phyloP scores from a whole-genome alignment of 2,329 filamentous ascomycete species.

The Myriosclerotinia curreyana region DNA sequence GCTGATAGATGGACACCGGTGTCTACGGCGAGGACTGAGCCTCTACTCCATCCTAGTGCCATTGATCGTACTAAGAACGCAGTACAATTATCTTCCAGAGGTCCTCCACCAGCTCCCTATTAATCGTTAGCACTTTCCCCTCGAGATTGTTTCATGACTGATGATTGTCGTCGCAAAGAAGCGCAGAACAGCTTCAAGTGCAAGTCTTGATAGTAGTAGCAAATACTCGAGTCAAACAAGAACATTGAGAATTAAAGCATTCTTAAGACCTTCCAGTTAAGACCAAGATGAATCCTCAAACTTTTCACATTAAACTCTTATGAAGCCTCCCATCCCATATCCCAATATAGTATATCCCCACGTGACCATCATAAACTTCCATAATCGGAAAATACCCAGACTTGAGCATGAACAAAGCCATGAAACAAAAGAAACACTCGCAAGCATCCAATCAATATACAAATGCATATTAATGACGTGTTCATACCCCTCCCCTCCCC shows the following conservation, averaged over 20 bases:
- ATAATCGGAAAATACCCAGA: background rate
- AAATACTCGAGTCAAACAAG: background rate
- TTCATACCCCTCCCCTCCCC: background rate
- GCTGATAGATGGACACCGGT: conserved; percentile 85
- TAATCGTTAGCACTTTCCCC: conserved; percentile 4
- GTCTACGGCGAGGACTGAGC: conserved; percentile 87
- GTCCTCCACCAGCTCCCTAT: conserved; percentile 86
- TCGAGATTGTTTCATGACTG: background rate
- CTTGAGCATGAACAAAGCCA: conserved; percentile 5
- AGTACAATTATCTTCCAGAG: conserved; percentile 80
- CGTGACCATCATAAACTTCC: background rate
- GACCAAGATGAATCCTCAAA: background rate
- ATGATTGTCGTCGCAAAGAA: background rate
- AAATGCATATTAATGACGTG: conserved; percentile 1
- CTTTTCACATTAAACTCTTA: background rate
- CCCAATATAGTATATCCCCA: background rate
- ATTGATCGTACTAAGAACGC: conserved; percentile 84
- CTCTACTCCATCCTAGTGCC: conserved; percentile 72
- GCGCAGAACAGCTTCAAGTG: background rate
- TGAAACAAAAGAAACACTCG: background rate
- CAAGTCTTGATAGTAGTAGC: background rate
- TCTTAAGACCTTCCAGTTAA: conserved; percentile 28
- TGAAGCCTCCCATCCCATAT: background rate
- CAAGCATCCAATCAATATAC: background rate
- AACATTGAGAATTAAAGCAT: conserved; percentile 24